Evolutionary conservation across 805 yeast species (phyloP).

Genomic region (Lachancea lanzarotensis): DNA sequence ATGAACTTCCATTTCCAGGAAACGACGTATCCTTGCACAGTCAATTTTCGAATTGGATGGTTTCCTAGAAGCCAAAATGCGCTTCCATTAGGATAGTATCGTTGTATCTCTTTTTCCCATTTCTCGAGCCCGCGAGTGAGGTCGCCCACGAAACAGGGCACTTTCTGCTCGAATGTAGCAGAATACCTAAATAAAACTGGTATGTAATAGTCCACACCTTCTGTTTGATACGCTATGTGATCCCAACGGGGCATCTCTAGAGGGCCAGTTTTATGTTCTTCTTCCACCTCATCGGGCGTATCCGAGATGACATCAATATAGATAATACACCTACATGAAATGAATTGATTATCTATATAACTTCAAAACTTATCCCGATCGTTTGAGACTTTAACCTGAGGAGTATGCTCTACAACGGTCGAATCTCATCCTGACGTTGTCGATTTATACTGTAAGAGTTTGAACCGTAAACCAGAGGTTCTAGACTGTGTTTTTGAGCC

Average conservation of each 20-base stretch:
- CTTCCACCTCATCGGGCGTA: constrained; percentile 2
- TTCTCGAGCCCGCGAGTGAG: constrained; percentile 17
- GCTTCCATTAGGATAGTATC: constrained; percentile 15
- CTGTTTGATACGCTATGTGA: constrained; percentile 17
- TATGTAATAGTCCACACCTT: constrained; percentile 30
- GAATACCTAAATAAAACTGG: constrained; percentile 34
- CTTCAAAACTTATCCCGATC: background rate
- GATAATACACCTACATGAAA: background rate
- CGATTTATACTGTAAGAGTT: too few species aligned
- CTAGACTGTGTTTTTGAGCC: too few species aligned
- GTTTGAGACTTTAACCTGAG: too few species aligned
- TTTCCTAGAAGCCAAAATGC: constrained; percentile 32
- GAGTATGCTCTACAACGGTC: too few species aligned
- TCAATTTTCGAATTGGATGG: constrained; percentile 37
- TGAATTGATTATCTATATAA: background rate
- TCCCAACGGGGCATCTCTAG: constrained; percentile 14
- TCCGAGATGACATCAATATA: constrained; percentile 1
- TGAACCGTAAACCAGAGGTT: too few species aligned
- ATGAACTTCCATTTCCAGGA: constrained; percentile 21
- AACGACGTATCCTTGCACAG: constrained; percentile 34
- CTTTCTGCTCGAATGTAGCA: constrained; percentile 22
- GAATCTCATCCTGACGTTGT: too few species aligned
- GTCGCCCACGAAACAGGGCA: constrained; percentile 33
- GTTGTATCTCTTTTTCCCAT: constrained; percentile 23
- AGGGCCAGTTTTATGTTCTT: background rate